Percentiles rank a stretch among this genome's conserved stretches.
Conservation (phyloP, 2,329 filamentous ascomycete genomes). For the Aspergillus calidoustus region DNA sequence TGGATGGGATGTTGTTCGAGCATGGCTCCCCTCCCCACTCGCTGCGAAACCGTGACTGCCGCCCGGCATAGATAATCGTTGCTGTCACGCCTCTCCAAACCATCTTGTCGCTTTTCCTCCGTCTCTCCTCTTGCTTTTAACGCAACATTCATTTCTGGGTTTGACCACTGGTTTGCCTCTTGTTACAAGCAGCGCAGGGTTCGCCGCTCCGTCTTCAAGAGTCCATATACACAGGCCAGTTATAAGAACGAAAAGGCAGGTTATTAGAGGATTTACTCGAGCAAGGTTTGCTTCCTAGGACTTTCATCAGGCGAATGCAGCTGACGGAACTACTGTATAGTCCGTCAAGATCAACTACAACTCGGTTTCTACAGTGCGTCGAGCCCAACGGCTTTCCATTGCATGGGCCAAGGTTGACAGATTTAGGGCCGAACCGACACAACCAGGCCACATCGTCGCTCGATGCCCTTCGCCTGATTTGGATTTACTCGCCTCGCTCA, state of each 20-base stretch:
- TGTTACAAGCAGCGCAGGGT: constrained; percentile 35
- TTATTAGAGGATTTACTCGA: not conserved
- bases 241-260: constrained; percentile 6
- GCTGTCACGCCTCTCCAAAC: constrained; percentile 20
- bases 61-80: constrained; percentile 38
- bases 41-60: constrained; percentile 21
- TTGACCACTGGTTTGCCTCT: constrained; percentile 26
- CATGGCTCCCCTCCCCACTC: constrained; percentile 25
- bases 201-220: constrained; percentile 22
- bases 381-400: too few relatives aligned
- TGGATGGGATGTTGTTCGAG: constrained; percentile 16
- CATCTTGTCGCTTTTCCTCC: constrained; percentile 22
- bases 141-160: constrained; percentile 28
- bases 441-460: not conserved
- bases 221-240: constrained; percentile 11
- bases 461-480: constrained; percentile 6
- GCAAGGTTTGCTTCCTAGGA: not conserved
- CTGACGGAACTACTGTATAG: not conserved
- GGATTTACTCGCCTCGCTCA: not conserved
- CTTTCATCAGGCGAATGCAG: not conserved
- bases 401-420: too few relatives aligned
- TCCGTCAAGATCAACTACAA: not conserved
- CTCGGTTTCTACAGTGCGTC: not conserved
- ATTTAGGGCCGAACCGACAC: too few relatives aligned
- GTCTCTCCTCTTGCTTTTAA: constrained; percentile 28